A percentile compares a stretch with the other conserved stretches of the same genome.
phyloP scores from a whole-genome alignment of 208 protist species.

The Trypanosoma cruzi region DNA sequence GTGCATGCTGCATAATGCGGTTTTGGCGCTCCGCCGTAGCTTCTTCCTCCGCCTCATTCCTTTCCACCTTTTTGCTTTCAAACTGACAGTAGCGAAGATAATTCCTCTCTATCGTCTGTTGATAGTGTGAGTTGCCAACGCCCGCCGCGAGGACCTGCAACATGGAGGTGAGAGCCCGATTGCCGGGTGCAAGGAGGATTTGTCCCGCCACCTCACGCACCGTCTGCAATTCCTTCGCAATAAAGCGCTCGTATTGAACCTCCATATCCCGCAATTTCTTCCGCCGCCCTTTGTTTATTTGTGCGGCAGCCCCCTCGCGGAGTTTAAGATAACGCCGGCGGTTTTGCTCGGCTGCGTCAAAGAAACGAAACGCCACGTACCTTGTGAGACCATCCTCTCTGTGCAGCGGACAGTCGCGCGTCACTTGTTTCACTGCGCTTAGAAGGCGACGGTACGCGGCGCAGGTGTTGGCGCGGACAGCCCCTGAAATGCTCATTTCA shows the following conservation, averaged over 20 bases:
- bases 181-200: slow-evolving; percentile 42
- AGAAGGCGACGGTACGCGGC: slow-evolving; percentile 61
- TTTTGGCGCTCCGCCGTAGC: slow-evolving; percentile 83
- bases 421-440: slow-evolving; percentile 30
- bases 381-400: slow-evolving; percentile 42
- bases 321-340: slow-evolving; percentile 28
- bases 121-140: slow-evolving; percentile 66
- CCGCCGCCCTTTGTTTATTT: not conserved
- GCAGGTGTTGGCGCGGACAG: slow-evolving; percentile 12
- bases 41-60: slow-evolving; percentile 68
- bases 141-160: slow-evolving; percentile 73
- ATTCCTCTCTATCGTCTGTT: slow-evolving; percentile 54
- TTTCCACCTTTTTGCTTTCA: slow-evolving; percentile 38
- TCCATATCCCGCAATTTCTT: slow-evolving; percentile 32
- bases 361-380: slow-evolving; percentile 58
- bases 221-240: slow-evolving; percentile 58
- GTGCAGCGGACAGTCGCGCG: slow-evolving; percentile 49
- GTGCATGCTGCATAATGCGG: slow-evolving; percentile 81
- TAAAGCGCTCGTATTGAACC: slow-evolving; percentile 46
- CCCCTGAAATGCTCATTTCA: slow-evolving; percentile 14
- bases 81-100: slow-evolving; percentile 62
- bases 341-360: slow-evolving; percentile 37
- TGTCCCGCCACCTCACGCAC: slow-evolving; percentile 35
- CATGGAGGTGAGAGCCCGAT: slow-evolving; percentile 63
- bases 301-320: not conserved